Base-by-base conservation (phyloP, 805 yeast genomes). In the Diddensiella caesifluorescens region DNA sequence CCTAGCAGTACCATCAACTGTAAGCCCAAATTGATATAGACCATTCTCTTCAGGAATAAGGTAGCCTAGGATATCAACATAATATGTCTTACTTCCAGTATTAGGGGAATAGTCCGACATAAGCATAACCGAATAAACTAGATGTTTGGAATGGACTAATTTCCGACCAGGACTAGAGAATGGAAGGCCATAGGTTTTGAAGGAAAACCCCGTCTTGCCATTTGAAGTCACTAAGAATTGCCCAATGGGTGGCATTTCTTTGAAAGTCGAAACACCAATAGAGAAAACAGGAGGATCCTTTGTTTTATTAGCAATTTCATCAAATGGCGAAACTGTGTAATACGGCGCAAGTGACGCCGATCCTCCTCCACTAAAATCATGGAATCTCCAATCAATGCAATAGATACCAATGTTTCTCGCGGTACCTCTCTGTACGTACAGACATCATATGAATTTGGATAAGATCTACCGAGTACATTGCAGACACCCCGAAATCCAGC, bases 281-380 rank as follows among this genome's bases (percentile, higher is more conserved):
- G 44, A 28, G 33, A 38, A 41, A n/a, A 10, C 12, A 9, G 50
- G 48, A 20, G 25, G 15, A 12, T 15, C 5, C 10, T 20, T 13
- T 2, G 31, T 7, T 37, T 44, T 41, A 7, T 32, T 19, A 10
- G 40, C 18, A 21, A 47, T 38, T 2, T 44, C 50, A 7, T 44
- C 48, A 10, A 32, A 34, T 15, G 48, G 35, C 58, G 60, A 20
- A 10, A 72, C 64, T 6, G 65, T 61, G 55, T 74, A 71, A 51
- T 72, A 67, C 3, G 77, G 69, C 16, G 60, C 59, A 49, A 73
- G 58, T 9, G 75, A 62, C 28, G 82, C 80, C n/a, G 80, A 76
- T 5, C 83, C 83, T 48, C 83, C 83, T 44, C 83, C 82, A 16
- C 76, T 70, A 46, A 71, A 28, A 71, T 67, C 4, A 75, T 63